These are phyloP conservation scores for Protomyces inouyei DNA, from an alignment of 1,139 yeast genomes.

Conservation along the genomic window DNA sequence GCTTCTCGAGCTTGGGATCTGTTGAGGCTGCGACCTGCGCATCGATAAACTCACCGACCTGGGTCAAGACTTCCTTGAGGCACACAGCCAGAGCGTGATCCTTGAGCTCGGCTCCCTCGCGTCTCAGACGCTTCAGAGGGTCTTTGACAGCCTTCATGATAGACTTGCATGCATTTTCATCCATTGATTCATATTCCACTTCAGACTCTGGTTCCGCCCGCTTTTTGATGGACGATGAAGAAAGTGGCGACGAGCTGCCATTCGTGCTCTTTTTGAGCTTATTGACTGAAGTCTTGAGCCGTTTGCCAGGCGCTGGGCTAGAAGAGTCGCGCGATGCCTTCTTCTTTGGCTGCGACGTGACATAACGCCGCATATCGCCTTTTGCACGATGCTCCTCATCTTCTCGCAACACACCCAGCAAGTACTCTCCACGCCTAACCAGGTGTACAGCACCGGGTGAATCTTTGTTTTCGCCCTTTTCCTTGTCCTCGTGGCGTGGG, in stretches of 20 bases:
- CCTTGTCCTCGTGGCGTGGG: conserved; percentile 38
- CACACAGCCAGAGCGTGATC: conserved; percentile 79
- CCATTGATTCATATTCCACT: conserved; percentile 72
- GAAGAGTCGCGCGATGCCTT: conserved; percentile 13
- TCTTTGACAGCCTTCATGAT: conserved; percentile 67
- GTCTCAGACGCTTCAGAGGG: conserved; percentile 67
- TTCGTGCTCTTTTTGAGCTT: conserved; percentile 5
- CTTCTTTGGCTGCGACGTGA: conserved; percentile 8
- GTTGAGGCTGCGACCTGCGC: conserved; percentile 37
- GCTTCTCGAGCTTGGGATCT: conserved; percentile 51
- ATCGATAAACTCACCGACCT: conserved; percentile 73
- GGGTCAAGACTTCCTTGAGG: conserved; percentile 65
- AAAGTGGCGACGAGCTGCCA: conserved; percentile 26
- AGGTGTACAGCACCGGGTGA: conserved; percentile 92
- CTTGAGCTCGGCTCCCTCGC: conserved; percentile 69
- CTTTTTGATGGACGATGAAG: not conserved
- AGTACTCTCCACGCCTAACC: conserved; percentile 87
- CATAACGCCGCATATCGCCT: conserved; percentile 21
- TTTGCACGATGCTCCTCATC: conserved; percentile 31
- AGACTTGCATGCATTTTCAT: conserved; percentile 63
- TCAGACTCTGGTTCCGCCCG: not conserved
- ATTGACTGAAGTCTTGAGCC: not conserved
- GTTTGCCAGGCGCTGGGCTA: conserved; percentile 17
- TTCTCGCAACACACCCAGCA: conserved; percentile 63
- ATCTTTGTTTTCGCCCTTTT: conserved; percentile 40